Evolutionary conservation across 78 protist species (phyloP).

Genomic region (Dictyostelium capitatum): DNA sequence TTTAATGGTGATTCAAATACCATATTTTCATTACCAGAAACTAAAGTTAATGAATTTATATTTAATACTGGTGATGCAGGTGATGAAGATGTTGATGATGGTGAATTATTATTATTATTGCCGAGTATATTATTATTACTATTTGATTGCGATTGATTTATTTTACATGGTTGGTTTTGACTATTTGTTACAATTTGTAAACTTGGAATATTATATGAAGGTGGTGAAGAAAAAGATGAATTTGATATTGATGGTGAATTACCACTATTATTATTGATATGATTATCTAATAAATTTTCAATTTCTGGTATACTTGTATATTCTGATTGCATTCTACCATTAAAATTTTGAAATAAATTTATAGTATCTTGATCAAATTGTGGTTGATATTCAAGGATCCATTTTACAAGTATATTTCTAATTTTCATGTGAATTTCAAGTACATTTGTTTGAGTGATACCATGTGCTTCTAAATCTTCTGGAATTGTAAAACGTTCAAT

Average conservation of each 20-base stretch:
- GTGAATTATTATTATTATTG: background rate
- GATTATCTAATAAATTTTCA: background rate
- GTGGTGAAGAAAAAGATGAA: background rate
- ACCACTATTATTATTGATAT: background rate
- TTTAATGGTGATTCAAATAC: slow-evolving; percentile 13
- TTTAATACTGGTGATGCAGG: slow-evolving; percentile 12
- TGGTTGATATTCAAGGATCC: slow-evolving; percentile 14
- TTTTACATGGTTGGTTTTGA: background rate
- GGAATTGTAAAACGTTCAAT: slow-evolving; percentile 73
- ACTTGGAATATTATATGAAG: background rate
- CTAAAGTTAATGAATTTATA: slow-evolving; percentile 17
- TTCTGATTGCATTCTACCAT: slow-evolving; percentile 28
- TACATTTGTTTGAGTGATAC: background rate
- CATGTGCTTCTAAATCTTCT: background rate
- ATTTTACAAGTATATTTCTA: background rate
- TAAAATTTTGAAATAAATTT: slow-evolving; percentile 20
- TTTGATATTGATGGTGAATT: background rate
- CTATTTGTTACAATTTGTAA: too few relatives aligned
- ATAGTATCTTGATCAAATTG: slow-evolving; percentile 27
- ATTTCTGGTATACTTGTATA: slow-evolving; percentile 16
- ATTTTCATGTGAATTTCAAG: slow-evolving; percentile 15
- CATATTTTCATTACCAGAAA: background rate
- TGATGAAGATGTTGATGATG: background rate
- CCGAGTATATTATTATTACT: background rate
- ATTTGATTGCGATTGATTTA: background rate